Evolutionary conservation across 164 flowering plant species (phyloP).

Genomic region (Kingdonia uniflora): DNA sequence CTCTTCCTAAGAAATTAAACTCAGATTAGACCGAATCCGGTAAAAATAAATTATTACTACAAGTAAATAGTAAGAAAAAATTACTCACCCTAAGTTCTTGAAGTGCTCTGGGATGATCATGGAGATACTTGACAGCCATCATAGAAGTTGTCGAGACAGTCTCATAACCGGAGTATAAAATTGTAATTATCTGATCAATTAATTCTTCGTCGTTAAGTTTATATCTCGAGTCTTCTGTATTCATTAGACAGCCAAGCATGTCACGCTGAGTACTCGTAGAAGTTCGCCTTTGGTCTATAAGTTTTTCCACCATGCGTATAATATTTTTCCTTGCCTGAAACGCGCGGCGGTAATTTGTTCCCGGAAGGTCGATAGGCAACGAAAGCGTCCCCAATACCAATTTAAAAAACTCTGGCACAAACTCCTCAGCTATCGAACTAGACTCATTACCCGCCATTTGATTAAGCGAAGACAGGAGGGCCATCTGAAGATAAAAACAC

Average conservation of each 20-base stretch:
- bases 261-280: slow-evolving; percentile 24
- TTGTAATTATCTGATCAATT: slow-evolving; percentile 49
- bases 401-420: slow-evolving; percentile 78
- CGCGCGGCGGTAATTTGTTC: slow-evolving; percentile 62
- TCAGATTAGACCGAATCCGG: background rate
- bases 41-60: background rate
- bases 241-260: slow-evolving; percentile 43
- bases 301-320: slow-evolving; percentile 21
- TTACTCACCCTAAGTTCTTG: slow-evolving; percentile 46
- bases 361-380: slow-evolving; percentile 84
- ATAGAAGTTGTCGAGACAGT: slow-evolving; percentile 66
- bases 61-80: background rate
- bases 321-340: slow-evolving; percentile 49
- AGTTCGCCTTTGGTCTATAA: slow-evolving; percentile 48
- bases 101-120: slow-evolving; percentile 63
- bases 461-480: slow-evolving; percentile 62
- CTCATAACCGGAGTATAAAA: slow-evolving; percentile 64
- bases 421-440: slow-evolving; percentile 25
- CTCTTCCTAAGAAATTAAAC: slow-evolving; percentile 23
- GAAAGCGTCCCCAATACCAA: slow-evolving; percentile 83
- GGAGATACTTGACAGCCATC: slow-evolving; percentile 69
- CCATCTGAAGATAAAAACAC: slow-evolving; percentile 51
- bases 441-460: slow-evolving; percentile 66
- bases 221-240: slow-evolving; percentile 29
- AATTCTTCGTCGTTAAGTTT: slow-evolving; percentile 47